Conservation (phyloP, 805 yeast species). For the Saccharomycopsis synnaedendra region DNA sequence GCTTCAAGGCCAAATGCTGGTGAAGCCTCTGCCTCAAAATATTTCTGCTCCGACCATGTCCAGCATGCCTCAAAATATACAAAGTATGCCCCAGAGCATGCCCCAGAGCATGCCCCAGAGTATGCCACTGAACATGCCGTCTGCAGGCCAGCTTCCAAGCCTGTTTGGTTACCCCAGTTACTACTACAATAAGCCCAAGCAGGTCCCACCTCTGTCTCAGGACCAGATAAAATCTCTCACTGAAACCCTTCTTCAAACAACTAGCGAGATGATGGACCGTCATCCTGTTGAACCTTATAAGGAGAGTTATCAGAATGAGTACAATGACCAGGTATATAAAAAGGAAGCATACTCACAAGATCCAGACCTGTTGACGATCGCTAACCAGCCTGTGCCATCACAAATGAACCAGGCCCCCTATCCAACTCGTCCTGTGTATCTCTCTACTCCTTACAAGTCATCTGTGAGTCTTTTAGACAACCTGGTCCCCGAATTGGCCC, state of each 20-base stretch:
- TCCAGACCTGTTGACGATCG: background rate
- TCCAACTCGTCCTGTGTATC: too few relatives aligned
- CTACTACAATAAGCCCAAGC: background rate
- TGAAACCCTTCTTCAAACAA: conserved; percentile 11
- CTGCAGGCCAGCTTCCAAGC: conserved; percentile 5
- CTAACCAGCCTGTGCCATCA: too few relatives aligned
- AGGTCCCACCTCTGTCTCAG: background rate
- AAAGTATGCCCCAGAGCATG: background rate
- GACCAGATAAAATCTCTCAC: conserved; percentile 5
- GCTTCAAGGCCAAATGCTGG: background rate
- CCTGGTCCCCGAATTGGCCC: too few relatives aligned
- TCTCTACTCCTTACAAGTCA: too few relatives aligned
- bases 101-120: background rate
- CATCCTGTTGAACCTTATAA: background rate
- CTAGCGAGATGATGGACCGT: conserved; percentile 16
- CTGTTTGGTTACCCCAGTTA: background rate
- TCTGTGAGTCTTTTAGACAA: too few relatives aligned
- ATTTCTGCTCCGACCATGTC: conserved; percentile 1
- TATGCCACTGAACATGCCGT: conserved; percentile 2
- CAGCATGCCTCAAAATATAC: background rate
- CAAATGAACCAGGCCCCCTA: too few relatives aligned
- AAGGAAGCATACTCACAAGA: background rate
- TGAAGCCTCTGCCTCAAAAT: background rate
- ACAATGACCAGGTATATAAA: background rate
- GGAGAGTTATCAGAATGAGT: background rate